Evolutionary conservation across 208 protist species (phyloP).

Genomic region (Trypanosoma caninum): DNA sequence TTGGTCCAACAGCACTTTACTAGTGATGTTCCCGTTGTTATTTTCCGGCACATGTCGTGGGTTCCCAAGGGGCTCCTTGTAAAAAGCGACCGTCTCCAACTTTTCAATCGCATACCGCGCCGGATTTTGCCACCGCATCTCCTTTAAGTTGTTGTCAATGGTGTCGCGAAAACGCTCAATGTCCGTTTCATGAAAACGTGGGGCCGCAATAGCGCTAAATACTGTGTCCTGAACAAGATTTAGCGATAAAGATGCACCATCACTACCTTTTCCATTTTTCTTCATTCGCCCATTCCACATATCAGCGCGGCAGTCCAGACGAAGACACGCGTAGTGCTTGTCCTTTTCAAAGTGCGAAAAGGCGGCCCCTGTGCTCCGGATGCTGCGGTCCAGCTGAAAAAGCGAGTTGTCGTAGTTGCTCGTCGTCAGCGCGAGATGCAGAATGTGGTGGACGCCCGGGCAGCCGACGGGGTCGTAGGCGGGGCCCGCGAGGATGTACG

Average conservation of each 20-base stretch:
- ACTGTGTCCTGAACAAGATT: slow-evolving; percentile 81
- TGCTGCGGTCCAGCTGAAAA: slow-evolving; percentile 82
- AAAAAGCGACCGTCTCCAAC: slow-evolving; percentile 86
- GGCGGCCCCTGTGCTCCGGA: slow-evolving; percentile 68
- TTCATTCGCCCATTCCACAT: slow-evolving; percentile 62
- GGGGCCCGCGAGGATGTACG: slow-evolving; percentile 80
- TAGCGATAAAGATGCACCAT: slow-evolving; percentile 34
- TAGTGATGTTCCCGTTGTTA: slow-evolving; percentile 65
- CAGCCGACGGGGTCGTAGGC: slow-evolving; percentile 69
- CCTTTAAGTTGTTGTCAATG: slow-evolving; percentile 81
- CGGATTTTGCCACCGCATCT: slow-evolving; percentile 78
- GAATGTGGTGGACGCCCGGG: slow-evolving; percentile 65
- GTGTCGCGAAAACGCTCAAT: slow-evolving; percentile 85
- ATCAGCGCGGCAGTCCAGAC: slow-evolving; percentile 66
- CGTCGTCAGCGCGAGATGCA: slow-evolving; percentile 78
- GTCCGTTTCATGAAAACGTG: slow-evolving; percentile 75
- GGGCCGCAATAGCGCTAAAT: slow-evolving; percentile 72
- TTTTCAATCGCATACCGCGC: slow-evolving; percentile 70
- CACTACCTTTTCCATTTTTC: slow-evolving; percentile 1
- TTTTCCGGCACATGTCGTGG: slow-evolving; percentile 74
- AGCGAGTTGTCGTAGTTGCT: slow-evolving; percentile 84
- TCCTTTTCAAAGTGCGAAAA: slow-evolving; percentile 73
- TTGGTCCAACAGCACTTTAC: slow-evolving; percentile 68
- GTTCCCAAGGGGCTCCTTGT: slow-evolving; percentile 84
- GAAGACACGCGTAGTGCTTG: slow-evolving; percentile 83